These are phyloP conservation scores for Actinomucor elegans DNA, from an alignment of 371 early-diverging fungal genomes.

Conservation along the genomic window DNA sequence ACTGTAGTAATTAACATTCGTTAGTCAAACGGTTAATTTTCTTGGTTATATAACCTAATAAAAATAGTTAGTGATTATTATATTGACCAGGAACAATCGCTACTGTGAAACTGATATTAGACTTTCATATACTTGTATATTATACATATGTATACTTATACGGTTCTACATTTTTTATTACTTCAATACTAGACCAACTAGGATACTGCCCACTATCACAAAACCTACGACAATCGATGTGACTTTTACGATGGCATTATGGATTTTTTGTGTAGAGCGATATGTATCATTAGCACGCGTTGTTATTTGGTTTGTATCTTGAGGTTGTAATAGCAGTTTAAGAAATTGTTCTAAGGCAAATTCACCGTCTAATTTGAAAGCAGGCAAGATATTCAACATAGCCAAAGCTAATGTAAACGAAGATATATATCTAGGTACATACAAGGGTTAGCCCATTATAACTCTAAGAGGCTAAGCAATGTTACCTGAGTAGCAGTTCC, in stretches of 20 bases:
- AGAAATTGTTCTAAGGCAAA: slow-evolving; percentile 57
- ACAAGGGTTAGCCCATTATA: too few species aligned
- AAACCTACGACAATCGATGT: slow-evolving; percentile 41
- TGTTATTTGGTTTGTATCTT: slow-evolving; percentile 13
- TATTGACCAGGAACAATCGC: too few species aligned
- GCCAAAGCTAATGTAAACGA: slow-evolving; percentile 78
- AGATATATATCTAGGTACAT: slow-evolving; percentile 67
- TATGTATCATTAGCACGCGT: slow-evolving; percentile 22
- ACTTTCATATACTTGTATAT: too few species aligned
- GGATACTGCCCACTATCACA: slow-evolving; percentile 45
- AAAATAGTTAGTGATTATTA: too few species aligned
- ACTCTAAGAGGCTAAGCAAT: too few species aligned
- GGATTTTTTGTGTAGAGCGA: slow-evolving; percentile 17
- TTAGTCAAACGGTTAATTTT: too few species aligned
- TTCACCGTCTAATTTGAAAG: slow-evolving; percentile 75
- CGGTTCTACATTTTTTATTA: too few species aligned
- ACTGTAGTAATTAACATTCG: too few species aligned
- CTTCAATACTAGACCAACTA: slow-evolving; percentile 33
- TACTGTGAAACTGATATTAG: too few species aligned
- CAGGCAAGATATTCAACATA: slow-evolving; percentile 78
- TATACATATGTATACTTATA: too few species aligned
- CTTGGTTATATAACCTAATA: too few species aligned
- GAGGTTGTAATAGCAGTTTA: slow-evolving; percentile 19
- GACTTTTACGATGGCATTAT: slow-evolving; percentile 24
- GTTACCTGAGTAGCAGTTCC: slow-evolving; percentile 58